phyloP scores from a whole-genome alignment of 345 rosid genomes.

The Citropsis articulata region DNA sequence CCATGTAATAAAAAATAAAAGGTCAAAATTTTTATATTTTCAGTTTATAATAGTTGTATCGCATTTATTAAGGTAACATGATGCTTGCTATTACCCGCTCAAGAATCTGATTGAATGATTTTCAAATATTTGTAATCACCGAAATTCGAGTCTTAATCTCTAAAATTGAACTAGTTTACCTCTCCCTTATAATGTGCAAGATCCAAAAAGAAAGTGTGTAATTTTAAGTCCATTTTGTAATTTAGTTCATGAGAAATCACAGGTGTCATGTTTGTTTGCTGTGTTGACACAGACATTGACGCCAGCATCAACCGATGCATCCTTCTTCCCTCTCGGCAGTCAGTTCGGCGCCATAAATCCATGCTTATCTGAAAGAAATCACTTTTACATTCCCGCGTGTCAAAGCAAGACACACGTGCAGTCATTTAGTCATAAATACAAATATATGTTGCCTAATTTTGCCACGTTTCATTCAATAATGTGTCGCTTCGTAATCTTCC shows the following conservation, averaged over 20 bases:
- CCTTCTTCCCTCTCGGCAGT: neutral
- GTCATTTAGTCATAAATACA: neutral
- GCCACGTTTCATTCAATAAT: neutral
- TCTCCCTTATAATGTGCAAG: too few species aligned
- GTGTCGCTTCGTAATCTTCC: neutral
- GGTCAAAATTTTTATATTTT: too few species aligned
- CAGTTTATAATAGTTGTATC: too few species aligned
- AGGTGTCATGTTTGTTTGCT: neutral
- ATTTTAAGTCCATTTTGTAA: too few species aligned
- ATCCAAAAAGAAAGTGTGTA: too few species aligned
- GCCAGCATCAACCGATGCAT: neutral
- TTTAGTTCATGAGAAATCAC: neutral
- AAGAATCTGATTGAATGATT: too few species aligned
- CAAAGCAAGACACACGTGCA: conserved; percentile 17
- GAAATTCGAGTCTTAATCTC: too few species aligned
- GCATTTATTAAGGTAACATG: too few species aligned
- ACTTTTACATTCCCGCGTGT: conserved; percentile 18
- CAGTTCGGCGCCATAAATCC: conserved; percentile 3
- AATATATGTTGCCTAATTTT: neutral
- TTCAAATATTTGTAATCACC: too few species aligned
- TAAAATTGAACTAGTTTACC: too few species aligned
- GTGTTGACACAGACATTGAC: neutral
- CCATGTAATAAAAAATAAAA: too few species aligned
- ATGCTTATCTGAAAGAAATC: conserved; percentile 24
- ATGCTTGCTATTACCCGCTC: too few species aligned